Conservation (phyloP, 1,284 basidiomycete genomes). For the Trichosporon ovoides region DNA sequence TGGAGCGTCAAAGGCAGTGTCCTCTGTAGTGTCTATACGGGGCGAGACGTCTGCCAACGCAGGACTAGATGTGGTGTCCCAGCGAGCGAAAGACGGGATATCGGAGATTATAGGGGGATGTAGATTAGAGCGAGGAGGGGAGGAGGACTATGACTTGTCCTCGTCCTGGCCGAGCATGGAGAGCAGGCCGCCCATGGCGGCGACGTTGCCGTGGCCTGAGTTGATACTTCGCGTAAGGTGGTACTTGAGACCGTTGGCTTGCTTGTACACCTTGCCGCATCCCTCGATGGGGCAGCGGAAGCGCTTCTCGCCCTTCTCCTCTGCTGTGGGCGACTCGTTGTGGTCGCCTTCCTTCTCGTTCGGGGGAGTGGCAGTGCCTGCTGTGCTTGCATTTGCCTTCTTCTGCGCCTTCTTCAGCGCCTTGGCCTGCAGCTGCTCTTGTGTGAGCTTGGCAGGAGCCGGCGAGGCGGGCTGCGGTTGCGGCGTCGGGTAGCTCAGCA, state of each 20-base stretch:
- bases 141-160: conserved; percentile 4
- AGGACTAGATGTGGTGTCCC: neutral
- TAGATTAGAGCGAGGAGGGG: too few species aligned
- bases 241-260: conserved; percentile 50
- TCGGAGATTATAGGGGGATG: too few species aligned
- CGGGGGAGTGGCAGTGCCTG: neutral
- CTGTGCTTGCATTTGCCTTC: conserved; percentile 19
- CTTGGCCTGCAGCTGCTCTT: conserved; percentile 37
- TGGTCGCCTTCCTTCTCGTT: neutral
- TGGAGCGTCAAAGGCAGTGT: neutral
- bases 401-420: conserved; percentile 37
- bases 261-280: conserved; percentile 59
- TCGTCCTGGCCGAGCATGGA: conserved; percentile 25
- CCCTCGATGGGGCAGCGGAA: conserved; percentile 58
- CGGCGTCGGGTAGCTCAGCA: conserved; percentile 41
- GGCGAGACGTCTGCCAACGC: neutral
- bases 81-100: neutral
- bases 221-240: conserved; percentile 47
- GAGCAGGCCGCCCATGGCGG: conserved; percentile 35
- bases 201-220: conserved; percentile 46
- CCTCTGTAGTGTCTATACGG: neutral
- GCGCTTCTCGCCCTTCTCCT: conserved; percentile 50
- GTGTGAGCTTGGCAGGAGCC: conserved; percentile 15
- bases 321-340: neutral
- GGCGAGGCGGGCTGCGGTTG: conserved; percentile 10